Base-by-base conservation (phyloP, 2,329 filamentous ascomycete genomes). In the Fusarium multiceps region DNA sequence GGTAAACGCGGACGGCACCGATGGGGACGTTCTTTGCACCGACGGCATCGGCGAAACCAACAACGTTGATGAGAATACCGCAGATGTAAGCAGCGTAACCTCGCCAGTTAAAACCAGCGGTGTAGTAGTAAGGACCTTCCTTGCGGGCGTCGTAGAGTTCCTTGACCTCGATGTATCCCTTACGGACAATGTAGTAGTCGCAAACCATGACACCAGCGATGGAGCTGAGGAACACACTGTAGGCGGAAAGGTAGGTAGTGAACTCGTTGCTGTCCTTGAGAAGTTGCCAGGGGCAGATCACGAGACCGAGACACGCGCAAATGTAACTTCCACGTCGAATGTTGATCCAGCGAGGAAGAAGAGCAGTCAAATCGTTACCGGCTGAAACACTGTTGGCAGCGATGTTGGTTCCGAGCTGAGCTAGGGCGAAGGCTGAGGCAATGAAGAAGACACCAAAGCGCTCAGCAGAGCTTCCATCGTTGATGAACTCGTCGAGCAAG, bases 151-250 rank as follows among this genome's bases (percentile, higher is more conserved):
- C 90, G 83, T 97, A 98, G 0, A 98, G 86, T 58, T 93, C 89
- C 74, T 88, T 90, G 71, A 95, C 84, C 70, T 94, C 88, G 4
- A 96, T 84, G 78, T 94, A 97, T 7, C 94, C 94, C 62, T 87
- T 90, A 61, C 94, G 91, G 7, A 97, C 92, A 59, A 92, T 67
- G 80, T 97, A 98, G 83, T 98, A 98, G 80, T 98, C 94, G 72
- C 86, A 88, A 64, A 94, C 84, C 82, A 97, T 96, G 69, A 97
- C 93, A n/a, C 94, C 94, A 1, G 93, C 94, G 68, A 98, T 97
- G 45, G 92, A 93, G 63, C 92, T 94, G n/a, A 98, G 86, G 81
- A 98, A 98, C 59, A 98, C 93, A 5, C 92, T 94, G 83, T 97
- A 97, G 2, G 94, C 92, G 1, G 92, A 96, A 1, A 98, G 88